A percentile compares a stretch with the other conserved stretches of the same genome.
Evolutionary conservation across 768 basidiomycete genomes (phyloP).

Genomic region (Phylloporus arenicola): DNA sequence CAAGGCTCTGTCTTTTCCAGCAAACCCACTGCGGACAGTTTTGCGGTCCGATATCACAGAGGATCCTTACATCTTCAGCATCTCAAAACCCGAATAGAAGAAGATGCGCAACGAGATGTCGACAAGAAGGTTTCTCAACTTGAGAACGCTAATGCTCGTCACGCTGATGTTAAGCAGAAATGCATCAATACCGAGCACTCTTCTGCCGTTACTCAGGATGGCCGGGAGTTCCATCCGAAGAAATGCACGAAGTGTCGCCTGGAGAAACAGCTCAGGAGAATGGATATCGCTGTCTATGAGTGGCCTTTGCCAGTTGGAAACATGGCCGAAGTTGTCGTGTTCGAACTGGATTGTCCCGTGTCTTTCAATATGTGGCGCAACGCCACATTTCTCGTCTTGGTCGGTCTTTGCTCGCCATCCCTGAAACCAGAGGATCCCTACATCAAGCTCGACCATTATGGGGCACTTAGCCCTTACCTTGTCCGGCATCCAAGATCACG

Average conservation of each 20-base stretch:
- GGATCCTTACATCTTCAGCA: conserved; percentile 16
- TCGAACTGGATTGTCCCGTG: conserved; percentile 39
- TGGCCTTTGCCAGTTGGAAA: conserved; percentile 39
- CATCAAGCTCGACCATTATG: conserved; percentile 14
- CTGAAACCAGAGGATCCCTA: conserved; percentile 4
- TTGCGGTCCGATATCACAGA: conserved; percentile 35
- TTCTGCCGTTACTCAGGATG: conserved; percentile 1
- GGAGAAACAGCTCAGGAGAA: conserved; percentile 6
- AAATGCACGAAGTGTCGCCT: conserved; percentile 30
- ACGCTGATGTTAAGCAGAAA: conserved; percentile 15
- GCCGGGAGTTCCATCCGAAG: background rate
- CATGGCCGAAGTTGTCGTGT: conserved; percentile 31
- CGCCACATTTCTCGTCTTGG: conserved; percentile 35
- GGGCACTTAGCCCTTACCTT: conserved; percentile 8
- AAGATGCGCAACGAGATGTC: conserved; percentile 16
- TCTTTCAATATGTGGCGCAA: conserved; percentile 42
- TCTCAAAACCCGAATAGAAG: conserved; percentile 30
- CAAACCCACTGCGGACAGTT: conserved; percentile 10
- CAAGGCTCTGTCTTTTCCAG: conserved; percentile 33
- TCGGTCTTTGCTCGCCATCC: conserved; percentile 29
- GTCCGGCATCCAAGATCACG: conserved; percentile 14
- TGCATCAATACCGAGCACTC: background rate
- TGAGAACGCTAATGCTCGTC: conserved; percentile 10
- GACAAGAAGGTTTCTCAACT: conserved; percentile 29
- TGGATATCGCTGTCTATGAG: conserved; percentile 37